Evolutionary conservation across 1,139 yeast species (phyloP), one percentile per base, ranked within the genome.

Genomic region (Barnettozyma hawaiiensis): DNA sequence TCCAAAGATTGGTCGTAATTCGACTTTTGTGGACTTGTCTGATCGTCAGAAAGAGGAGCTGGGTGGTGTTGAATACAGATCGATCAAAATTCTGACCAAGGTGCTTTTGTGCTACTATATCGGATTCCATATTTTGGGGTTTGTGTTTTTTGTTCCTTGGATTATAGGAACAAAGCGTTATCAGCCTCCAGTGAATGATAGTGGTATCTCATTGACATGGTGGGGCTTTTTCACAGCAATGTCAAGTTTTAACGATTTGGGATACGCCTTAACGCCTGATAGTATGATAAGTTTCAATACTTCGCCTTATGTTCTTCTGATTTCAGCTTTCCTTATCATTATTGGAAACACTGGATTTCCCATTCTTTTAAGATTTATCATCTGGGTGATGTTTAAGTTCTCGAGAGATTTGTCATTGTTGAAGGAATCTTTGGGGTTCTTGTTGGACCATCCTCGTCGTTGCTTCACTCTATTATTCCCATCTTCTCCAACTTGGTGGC

Each of bases 271-370:
- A 42, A 85, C 94, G 0, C 79, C 92, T 0, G 75, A 86, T 54
- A 86, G 96, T 3, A 80, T 90, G 87, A 50, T 54, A 9, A 68
- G 81, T 0, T 90, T 85, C 62, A 71, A 73, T 38, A 63, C 70
- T 24, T 77, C 86, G 2, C 72, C 78, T 1, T 92, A 77, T 60
- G 75, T 83, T 2, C 66, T 87, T 57, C 59, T 90, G 31, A 65
- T 81, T 37, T 67, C 76, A 50, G 68, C 80, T 1, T 77, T 85
- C 59, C 78, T 90, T 50, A 78, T 92, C 54, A 78, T 90, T 38
- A 78, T 86, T 50, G 98, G 98, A 8, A 90, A 92, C 60, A 90
- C 97, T 0, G 97, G 96, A 3, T 87, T 90, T 58, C 98, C 98
- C 0, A 74, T 89, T 3, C 62, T 85, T 36, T 66, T 92, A 40